These are phyloP conservation scores for Podospora pseudopauciseta DNA, from an alignment of 495 filamentous ascomycete species.

Conservation along the genomic window DNA sequence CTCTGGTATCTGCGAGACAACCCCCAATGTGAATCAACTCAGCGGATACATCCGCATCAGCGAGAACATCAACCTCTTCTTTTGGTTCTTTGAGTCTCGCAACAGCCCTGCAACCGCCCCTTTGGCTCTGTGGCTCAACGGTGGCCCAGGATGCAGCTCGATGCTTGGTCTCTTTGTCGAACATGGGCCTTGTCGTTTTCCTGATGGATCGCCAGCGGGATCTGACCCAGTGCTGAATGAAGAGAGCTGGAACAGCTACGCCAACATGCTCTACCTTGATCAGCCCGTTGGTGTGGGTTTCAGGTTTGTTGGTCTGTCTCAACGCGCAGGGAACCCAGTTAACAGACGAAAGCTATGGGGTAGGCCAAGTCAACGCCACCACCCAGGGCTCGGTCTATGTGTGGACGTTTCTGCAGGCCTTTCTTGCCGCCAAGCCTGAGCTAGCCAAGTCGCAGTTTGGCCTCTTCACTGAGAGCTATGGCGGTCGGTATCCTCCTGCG, in stretches of 20 bases:
- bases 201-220: slow-evolving; percentile 44
- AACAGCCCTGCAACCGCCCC: slow-evolving; percentile 48
- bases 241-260: slow-evolving; percentile 60
- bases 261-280: slow-evolving; percentile 37
- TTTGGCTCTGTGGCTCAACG: slow-evolving; percentile 54
- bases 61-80: slow-evolving; percentile 50
- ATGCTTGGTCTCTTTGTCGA: slow-evolving; percentile 62
- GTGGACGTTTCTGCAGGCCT: slow-evolving; percentile 1
- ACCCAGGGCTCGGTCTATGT: not conserved
- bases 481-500: not conserved
- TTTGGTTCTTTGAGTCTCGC: slow-evolving; percentile 55
- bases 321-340: not conserved
- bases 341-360: slow-evolving; percentile 1
- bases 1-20: slow-evolving; percentile 55
- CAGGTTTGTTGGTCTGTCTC: not conserved
- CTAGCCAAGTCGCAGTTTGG: not conserved
- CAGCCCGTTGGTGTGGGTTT: slow-evolving; percentile 56
- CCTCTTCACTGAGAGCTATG: slow-evolving; percentile 5
- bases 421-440: not conserved
- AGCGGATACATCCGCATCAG: slow-evolving; percentile 54
- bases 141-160: slow-evolving; percentile 56
- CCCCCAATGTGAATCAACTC: slow-evolving; percentile 53
- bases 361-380: not conserved
- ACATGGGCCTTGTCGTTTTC: slow-evolving; percentile 60
- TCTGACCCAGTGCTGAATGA: slow-evolving; percentile 47